Evolutionary conservation across 2,329 filamentous ascomycete species (phyloP).

Genomic region (Exophiala bonariae): DNA sequence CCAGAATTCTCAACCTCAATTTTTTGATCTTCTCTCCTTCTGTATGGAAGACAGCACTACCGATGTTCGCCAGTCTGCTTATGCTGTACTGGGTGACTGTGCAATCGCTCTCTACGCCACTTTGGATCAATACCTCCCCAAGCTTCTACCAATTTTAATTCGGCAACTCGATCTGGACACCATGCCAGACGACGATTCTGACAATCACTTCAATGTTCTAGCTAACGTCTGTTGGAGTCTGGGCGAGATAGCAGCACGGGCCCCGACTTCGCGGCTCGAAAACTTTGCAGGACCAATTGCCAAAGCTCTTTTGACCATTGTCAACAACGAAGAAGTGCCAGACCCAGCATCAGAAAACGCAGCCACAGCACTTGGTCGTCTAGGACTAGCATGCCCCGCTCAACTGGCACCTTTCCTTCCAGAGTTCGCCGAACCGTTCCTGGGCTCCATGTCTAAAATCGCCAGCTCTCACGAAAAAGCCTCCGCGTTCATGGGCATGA

Average conservation of each 20-base stretch:
- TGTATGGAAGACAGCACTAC: constrained; percentile 91
- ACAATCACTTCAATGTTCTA: constrained; percentile 84
- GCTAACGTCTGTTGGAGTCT: constrained; percentile 99
- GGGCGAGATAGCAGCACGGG: constrained; percentile 85
- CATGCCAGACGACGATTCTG: constrained; percentile 75
- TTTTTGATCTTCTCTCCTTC: constrained; percentile 86
- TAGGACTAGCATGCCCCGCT: constrained; percentile 77
- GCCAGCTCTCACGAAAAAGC: constrained; percentile 91
- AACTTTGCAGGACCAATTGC: constrained; percentile 78
- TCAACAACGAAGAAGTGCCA: constrained; percentile 81
- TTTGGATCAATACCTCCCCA: constrained; percentile 70
- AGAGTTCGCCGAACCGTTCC: constrained; percentile 78
- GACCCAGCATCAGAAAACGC: constrained; percentile 90
- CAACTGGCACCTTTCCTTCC: constrained; percentile 75
- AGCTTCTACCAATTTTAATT: constrained; percentile 75
- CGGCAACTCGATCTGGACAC: constrained; percentile 81
- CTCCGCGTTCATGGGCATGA: constrained; percentile 89
- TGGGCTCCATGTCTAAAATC: constrained; percentile 78
- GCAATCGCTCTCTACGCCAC: constrained; percentile 88
- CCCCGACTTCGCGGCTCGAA: constrained; percentile 56
- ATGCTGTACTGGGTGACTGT: constrained; percentile 90
- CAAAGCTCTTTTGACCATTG: constrained; percentile 74
- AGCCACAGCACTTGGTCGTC: constrained; percentile 83
- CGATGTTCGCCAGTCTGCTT: constrained; percentile 93
- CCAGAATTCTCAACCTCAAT: constrained; percentile 70